phyloP scores from a whole-genome alignment of 1,284 basidiomycete species.

The Apiotrichum siamense region DNA sequence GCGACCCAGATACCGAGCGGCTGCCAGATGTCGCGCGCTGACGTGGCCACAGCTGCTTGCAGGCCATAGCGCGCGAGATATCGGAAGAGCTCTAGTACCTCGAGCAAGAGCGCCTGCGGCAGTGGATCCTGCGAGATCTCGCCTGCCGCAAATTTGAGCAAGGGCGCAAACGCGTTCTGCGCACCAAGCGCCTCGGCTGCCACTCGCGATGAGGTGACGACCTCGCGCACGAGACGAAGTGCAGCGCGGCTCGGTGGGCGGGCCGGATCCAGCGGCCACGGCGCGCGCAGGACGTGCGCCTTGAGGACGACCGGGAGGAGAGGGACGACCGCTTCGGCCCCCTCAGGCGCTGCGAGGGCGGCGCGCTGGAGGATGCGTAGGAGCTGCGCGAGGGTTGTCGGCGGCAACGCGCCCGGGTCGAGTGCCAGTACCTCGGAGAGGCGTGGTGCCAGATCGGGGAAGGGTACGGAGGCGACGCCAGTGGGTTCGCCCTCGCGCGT shows the following conservation, averaged over 20 bases:
- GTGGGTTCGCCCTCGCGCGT: constrained; percentile 7
- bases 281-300: constrained; percentile 33
- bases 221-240: constrained; percentile 57
- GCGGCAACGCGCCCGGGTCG: constrained; percentile 20
- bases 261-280: constrained; percentile 47
- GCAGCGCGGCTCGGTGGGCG: constrained; percentile 49
- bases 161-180: constrained; percentile 56
- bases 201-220: constrained; percentile 60
- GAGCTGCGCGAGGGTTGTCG: constrained; percentile 50
- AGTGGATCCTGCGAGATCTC: constrained; percentile 19
- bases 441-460: constrained; percentile 32
- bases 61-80: constrained; percentile 71
- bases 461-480: constrained; percentile 27
- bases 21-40: constrained; percentile 37
- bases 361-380: constrained; percentile 60
- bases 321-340: constrained; percentile 55
- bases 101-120: constrained; percentile 42
- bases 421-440: constrained; percentile 26
- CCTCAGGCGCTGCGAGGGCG: constrained; percentile 54
- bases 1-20: constrained; percentile 28
- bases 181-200: constrained; percentile 57
- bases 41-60: constrained; percentile 49
- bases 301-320: constrained; percentile 55
- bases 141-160: constrained; percentile 67
- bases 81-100: constrained; percentile 62